phyloP scores from a whole-genome alignment of 331 rosid genomes.

The Spiraea crenata region DNA sequence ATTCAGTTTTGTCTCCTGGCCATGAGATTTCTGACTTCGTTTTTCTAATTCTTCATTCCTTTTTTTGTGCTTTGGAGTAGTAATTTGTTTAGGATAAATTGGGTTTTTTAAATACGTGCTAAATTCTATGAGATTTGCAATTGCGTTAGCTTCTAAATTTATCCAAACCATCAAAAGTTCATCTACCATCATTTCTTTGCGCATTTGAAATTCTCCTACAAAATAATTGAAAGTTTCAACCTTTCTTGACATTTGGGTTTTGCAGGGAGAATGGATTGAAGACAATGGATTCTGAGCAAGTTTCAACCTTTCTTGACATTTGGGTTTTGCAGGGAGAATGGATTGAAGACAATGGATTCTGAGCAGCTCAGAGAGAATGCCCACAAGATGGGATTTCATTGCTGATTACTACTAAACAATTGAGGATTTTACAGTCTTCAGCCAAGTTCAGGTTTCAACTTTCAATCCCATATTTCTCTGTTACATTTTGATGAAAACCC shows the following conservation, averaged over 20 bases:
- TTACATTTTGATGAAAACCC: not conserved
- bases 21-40: too few species aligned
- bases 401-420: constrained; percentile 89
- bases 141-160: too few species aligned
- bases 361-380: constrained; percentile 88
- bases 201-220: not conserved
- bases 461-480: not conserved
- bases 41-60: too few species aligned
- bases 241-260: constrained; percentile 17
- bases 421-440: constrained; percentile 66
- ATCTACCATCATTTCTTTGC: not conserved
- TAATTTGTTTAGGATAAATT: too few species aligned
- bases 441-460: constrained; percentile 77
- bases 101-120: too few species aligned
- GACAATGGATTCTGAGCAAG: too few species aligned
- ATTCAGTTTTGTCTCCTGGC: too few species aligned
- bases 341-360: constrained; percentile 71
- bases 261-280: constrained; percentile 58
- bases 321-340: constrained; percentile 50
- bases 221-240: not conserved
- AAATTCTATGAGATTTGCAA: too few species aligned
- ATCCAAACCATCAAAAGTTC: not conserved
- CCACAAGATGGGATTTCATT: constrained; percentile 94
- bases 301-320: not conserved
- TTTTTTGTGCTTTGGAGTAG: too few species aligned